Evolutionary conservation across 148 eudicot genomes (phyloP).

Genomic region (Diospyros lotus): DNA sequence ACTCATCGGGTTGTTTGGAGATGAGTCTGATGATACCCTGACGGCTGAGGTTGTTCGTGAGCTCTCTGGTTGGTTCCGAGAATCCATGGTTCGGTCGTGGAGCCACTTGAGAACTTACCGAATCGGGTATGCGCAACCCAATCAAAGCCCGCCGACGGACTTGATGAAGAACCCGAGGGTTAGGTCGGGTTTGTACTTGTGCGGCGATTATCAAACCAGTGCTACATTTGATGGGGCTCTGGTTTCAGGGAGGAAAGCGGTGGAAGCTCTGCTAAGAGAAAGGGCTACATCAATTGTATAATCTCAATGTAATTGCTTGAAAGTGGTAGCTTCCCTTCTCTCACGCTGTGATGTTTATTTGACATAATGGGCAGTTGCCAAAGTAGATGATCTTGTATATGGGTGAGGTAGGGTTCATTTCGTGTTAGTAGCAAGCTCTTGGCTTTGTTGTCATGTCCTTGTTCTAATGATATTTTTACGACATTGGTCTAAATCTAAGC

Average conservation of each 20-base stretch:
- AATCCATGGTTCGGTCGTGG: constrained; percentile 59
- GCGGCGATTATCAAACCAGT: constrained; percentile 86
- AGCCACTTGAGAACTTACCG: constrained; percentile 67
- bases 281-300: constrained; percentile 9
- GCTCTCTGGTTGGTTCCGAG: constrained; percentile 77
- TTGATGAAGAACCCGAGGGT: constrained; percentile 55
- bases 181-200: constrained; percentile 58
- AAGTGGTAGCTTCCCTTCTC: no score
- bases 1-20: constrained; percentile 66
- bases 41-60: constrained; percentile 47
- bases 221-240: constrained; percentile 98
- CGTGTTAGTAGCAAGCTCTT: no score
- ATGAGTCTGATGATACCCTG: constrained; percentile 51
- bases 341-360: no score
- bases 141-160: constrained; percentile 88
- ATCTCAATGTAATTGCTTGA: no score
- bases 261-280: constrained; percentile 69
- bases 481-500: no score
- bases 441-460: no score
- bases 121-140: constrained; percentile 78
- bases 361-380: no score
- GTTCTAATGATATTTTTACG: no score
- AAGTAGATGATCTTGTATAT: no score
- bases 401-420: no score
- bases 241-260: constrained; percentile 85